Base-by-base conservation (phyloP, 176 grass and related monocot genomes). In the Guadua angustifolia region DNA sequence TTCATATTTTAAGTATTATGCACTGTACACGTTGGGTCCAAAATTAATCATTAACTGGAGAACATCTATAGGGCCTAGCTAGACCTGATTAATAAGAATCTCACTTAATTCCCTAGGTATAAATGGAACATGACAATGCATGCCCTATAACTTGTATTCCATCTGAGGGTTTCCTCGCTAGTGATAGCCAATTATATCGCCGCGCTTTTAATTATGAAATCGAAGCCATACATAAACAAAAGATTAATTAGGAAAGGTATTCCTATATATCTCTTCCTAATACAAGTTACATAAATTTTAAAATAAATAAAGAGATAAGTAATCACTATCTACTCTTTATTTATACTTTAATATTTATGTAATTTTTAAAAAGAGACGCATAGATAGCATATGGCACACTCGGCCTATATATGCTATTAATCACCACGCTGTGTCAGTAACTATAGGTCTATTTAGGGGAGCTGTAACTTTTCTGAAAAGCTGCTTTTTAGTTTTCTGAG, bases 131-230 rank as follows among this genome's bases (percentile, higher is more conserved):
- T 51, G 88, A 75, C 87, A 85, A 68, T 90, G 79, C 84, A 68
- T 83, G 79, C 88, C 49, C 49, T 60, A 78, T 59, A 73, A 84
- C 58, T 57, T 82, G 71, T 80, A 65, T 4, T 36, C 35, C 35
- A 36, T 75, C 82, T 29, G 71, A 71, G 65, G 71, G 68, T 57
- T 77, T 82, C 73, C 66, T 73, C 73, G 33, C 74, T 79, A 79
- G 86, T 90, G 88, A 86, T 90, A 86, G 88, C 74, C 49, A 86
- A 90, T 83, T 86, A 86, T 86, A 73, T 50, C n/a, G 49, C 60
- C 26, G 59, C 49, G 1, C 88, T 86, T 83, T 86, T 90, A 66
- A 90, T 90, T 83, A 86, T 83, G 88, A 47, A 79, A 77, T 52
- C n/a, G 74, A 86, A 86, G 58, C 82, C 38, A 61, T 75, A 40